Base-by-base conservation (phyloP, 2,329 filamentous ascomycete genomes). In the Penicillium sumatraense region DNA sequence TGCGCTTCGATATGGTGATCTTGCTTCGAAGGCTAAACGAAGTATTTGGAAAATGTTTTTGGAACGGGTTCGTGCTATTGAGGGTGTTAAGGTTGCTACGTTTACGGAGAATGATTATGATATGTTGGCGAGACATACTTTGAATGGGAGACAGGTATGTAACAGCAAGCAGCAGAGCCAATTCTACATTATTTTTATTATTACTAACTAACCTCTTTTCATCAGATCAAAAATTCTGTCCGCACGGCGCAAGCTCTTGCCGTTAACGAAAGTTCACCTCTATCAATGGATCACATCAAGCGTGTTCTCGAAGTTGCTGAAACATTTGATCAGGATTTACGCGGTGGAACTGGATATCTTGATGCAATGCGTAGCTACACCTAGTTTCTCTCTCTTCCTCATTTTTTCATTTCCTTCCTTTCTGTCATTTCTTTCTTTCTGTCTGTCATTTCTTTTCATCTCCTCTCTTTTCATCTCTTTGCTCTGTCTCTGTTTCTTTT, bases 31-130 rank as follows among this genome's bases (percentile, higher is more conserved):
- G 66, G 91, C 91, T 10, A 89, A 89, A 75, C 87, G 86, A 64
- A 82, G 85, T 57, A 89, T 96, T 42, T 96, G 93, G 86, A 87
- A 87, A 74, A 88, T 92, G 75, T 96, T 96, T 73, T 80, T 96
- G 35, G 86, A 89, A 54, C 85, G 87, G 29, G 90, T 93, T 3
- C 81, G 83, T 29, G 79, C 84, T 13, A 82, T 87, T 42, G 86
- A 90, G 54, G 84, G 84, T 49, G 74, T 86, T 14, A 78, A 84
- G 58, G 72, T 72, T 3, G 69, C 68, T 9, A 54, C 57, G 1
- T 77, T 77, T 52, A 79, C 84, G 1, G 83, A 86, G 62, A 81
- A 84, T 8, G 89, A 96, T 68, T 86, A 86, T 59, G 83, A 86
- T 45, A 72, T 76, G 36, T 78, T 96, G 18, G 85, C 88, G 1